Evolutionary conservation across 2,329 filamentous ascomycete species (phyloP), one percentile per base, ranked within the genome.

Genomic region (Rhynchosporium graminicola): DNA sequence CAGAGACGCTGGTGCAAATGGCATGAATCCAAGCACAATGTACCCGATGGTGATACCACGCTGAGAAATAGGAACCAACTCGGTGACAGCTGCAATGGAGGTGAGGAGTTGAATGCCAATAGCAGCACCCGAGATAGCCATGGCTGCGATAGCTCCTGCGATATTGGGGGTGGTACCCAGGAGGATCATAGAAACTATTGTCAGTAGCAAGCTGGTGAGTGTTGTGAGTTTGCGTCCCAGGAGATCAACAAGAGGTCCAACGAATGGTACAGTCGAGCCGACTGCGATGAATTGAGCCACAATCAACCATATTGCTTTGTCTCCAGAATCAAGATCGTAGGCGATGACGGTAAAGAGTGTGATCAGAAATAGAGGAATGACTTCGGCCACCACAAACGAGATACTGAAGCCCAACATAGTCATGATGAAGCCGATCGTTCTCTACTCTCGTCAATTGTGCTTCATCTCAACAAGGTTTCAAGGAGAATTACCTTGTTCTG

Each of bases 81-180:
- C 87, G 2, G 86, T 85, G 1, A 87, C 87, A 40, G 82, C 87
- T 33, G 87, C 86, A 8, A 91, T 77, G 4, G 87, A 86, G 5
- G 86, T 90, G 40, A 90, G 77, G 73, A 90, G 87, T 67, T 86
- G 87, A 64, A 90, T 81, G 13, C 87, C 87, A 10, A 87, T 86
- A 40, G 87, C 87, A 5, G 84, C 77, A 1, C 87, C 87, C 9
- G 86, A 80, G 65, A 90, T 79, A 2, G 73, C 72, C 77, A 80
- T 80, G 15, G 78, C 77, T 55, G 73, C 80, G 67, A 89, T 88
- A 65, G 87, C 86, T 33, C 77, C 74, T 65, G 86, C 84, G 82
- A 88, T 88, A 10, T 70, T 76, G 29, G 83, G 72, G 1, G 86
- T 82, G 0, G 83, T 84, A 4, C 82, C 81, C 61, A 80, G 81